Evolutionary conservation across 148 eudicot genomes (phyloP).

Genomic region (Chenopodium suecicum): DNA sequence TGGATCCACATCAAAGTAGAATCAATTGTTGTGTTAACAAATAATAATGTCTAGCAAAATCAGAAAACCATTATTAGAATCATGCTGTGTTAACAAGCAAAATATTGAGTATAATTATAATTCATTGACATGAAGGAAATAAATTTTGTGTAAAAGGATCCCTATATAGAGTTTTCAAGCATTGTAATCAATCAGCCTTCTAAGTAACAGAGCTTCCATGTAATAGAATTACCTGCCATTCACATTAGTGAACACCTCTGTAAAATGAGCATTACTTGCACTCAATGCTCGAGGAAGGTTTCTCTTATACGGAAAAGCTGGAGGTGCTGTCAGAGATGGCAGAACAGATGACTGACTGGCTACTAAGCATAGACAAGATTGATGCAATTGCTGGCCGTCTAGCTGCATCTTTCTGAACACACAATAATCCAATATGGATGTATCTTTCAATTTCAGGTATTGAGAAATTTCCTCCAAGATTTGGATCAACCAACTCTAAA

Average conservation of each 20-base stretch:
- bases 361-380: conserved; percentile 29
- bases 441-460: conserved; percentile 31
- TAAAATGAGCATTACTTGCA: conserved; percentile 19
- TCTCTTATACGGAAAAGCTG: background rate
- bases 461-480: background rate
- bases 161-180: background rate
- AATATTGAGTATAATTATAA: too few species aligned
- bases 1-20: too few species aligned
- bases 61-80: too few species aligned
- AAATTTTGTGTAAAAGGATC: too few species aligned
- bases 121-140: too few species aligned
- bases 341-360: background rate
- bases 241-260: conserved; percentile 22
- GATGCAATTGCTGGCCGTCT: conserved; percentile 33
- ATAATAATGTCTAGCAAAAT: too few species aligned
- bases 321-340: conserved; percentile 2
- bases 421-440: conserved; percentile 30
- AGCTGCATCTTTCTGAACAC: conserved; percentile 29
- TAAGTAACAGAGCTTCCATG: background rate
- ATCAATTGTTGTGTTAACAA: too few species aligned
- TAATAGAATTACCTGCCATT: conserved; percentile 18
- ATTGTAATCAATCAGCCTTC: background rate
- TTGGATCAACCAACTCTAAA: conserved; percentile 22
- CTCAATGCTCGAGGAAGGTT: background rate
- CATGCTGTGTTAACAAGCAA: too few species aligned